Evolutionary conservation across 2,329 filamentous ascomycete genomes (phyloP).

Genomic region (Grosmannia clavigera): DNA sequence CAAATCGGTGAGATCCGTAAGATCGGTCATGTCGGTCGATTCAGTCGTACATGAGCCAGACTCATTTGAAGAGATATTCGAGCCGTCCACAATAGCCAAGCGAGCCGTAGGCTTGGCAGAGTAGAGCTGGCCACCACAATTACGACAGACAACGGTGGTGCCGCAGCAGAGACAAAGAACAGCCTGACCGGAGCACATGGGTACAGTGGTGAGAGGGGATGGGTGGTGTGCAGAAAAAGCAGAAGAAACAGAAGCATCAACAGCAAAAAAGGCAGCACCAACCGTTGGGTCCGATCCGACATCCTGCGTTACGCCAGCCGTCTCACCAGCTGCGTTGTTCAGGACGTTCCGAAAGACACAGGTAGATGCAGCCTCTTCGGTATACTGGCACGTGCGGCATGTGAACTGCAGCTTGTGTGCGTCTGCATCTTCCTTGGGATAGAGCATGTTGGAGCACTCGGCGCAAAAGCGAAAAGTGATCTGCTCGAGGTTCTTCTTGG

Average conservation of each 20-base stretch:
- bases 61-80: not conserved
- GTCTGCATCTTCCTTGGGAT: conserved; percentile 85
- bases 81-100: not conserved
- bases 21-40: not conserved
- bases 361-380: conserved; percentile 71
- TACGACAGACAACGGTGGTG: conserved; percentile 27
- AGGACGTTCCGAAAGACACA: conserved; percentile 95
- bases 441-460: conserved; percentile 97
- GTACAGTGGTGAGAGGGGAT: not conserved
- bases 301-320: conserved; percentile 93
- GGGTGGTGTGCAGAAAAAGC: conserved; percentile 2
- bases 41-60: not conserved
- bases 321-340: conserved; percentile 84
- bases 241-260: conserved; percentile 2
- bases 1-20: not conserved
- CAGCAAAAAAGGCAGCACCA: conserved; percentile 41
- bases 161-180: conserved; percentile 36
- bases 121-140: conserved; percentile 20
- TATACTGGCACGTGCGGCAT: conserved; percentile 90
- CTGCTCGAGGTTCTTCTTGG: conserved; percentile 53
- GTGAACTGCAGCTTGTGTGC: conserved; percentile 83
- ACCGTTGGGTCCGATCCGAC: conserved; percentile 97
- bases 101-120: conserved; percentile 3
- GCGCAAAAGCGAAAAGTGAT: conserved; percentile 97
- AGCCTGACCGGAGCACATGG: conserved; percentile 14